Evolutionary conservation across 2,329 filamentous ascomycete species (phyloP).

Genomic region (Teratosphaeriaceae sp.): DNA sequence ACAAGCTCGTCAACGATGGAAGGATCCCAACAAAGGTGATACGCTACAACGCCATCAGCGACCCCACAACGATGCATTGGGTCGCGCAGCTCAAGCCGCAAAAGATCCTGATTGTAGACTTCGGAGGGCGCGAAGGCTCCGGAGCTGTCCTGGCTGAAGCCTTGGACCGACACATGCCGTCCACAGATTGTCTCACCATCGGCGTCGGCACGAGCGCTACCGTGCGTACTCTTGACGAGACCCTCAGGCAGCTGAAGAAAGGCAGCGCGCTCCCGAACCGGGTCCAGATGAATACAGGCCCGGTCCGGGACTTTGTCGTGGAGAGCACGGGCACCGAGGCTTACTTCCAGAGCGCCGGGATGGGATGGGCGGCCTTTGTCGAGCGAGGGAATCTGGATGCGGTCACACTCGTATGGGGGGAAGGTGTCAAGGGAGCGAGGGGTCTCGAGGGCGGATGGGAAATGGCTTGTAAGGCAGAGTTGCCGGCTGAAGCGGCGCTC

Average conservation of each 20-base stretch:
- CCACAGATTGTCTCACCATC: conserved; percentile 3
- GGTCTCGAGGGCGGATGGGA: conserved; percentile 12
- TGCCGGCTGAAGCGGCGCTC: conserved; percentile 1
- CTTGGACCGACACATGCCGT: background rate
- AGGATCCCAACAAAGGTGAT: conserved; percentile 3
- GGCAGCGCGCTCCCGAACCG: conserved; percentile 6
- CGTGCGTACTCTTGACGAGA: conserved; percentile 3
- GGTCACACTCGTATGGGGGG: conserved; percentile 7
- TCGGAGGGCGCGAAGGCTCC: conserved; percentile 10
- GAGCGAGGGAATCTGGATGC: conserved; percentile 2
- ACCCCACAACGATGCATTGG: background rate
- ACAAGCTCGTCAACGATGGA: background rate
- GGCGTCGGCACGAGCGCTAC: conserved; percentile 12
- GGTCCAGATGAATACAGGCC: conserved; percentile 16
- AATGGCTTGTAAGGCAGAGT: conserved; percentile 5
- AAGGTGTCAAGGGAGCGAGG: conserved; percentile 5
- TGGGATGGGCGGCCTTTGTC: conserved; percentile 10
- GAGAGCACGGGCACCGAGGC: conserved; percentile 6
- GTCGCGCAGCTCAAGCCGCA: conserved; percentile 2
- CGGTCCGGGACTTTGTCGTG: conserved; percentile 9
- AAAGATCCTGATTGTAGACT: conserved; percentile 13
- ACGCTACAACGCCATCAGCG: conserved; percentile 5
- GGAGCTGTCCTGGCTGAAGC: conserved; percentile 3
- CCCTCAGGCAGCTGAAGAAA: background rate
- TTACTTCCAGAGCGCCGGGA: conserved; percentile 7